Evolutionary conservation across 371 early-diverging fungal genomes (phyloP).

Genomic region (Rhizopus microsporus): DNA sequence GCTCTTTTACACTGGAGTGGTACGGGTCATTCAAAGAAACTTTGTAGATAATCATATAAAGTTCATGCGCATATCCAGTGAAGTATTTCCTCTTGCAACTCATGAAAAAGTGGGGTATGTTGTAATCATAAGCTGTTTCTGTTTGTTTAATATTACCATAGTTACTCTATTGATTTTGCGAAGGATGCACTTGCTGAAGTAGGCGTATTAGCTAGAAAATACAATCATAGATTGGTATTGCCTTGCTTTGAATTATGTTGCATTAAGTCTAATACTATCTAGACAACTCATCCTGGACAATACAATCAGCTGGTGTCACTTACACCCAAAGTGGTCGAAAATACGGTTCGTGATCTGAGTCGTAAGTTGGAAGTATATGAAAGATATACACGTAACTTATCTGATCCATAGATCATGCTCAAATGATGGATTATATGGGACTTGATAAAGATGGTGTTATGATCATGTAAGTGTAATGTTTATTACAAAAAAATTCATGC

Average conservation of each 20-base stretch:
- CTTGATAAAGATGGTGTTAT: slow-evolving; percentile 46
- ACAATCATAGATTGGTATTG: slow-evolving; percentile 44
- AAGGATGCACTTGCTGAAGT: slow-evolving; percentile 29
- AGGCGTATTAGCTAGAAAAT: slow-evolving; percentile 40
- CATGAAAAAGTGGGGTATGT: slow-evolving; percentile 46
- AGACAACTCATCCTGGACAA: slow-evolving; percentile 56
- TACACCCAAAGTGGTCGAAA: slow-evolving; percentile 35
- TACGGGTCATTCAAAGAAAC: background rate
- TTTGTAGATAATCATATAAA: slow-evolving; percentile 34
- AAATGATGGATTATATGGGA: slow-evolving; percentile 50
- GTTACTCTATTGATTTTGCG: slow-evolving; percentile 43
- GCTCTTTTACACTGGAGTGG: background rate
- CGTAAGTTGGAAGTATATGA: slow-evolving; percentile 17
- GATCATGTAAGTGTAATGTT: slow-evolving; percentile 38
- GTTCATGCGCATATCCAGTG: slow-evolving; percentile 53
- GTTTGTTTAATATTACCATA: slow-evolving; percentile 6
- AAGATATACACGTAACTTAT: background rate
- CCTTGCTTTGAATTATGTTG: background rate
- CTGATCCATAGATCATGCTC: slow-evolving; percentile 39
- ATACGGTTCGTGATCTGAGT: slow-evolving; percentile 40
- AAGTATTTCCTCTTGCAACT: slow-evolving; percentile 51
- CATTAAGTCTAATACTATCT: background rate
- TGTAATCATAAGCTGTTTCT: background rate
- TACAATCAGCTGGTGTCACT: slow-evolving; percentile 52
- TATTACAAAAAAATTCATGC: background rate